phyloP scores from a whole-genome alignment of 768 basidiomycete species.

The Mycena chlorophos region DNA sequence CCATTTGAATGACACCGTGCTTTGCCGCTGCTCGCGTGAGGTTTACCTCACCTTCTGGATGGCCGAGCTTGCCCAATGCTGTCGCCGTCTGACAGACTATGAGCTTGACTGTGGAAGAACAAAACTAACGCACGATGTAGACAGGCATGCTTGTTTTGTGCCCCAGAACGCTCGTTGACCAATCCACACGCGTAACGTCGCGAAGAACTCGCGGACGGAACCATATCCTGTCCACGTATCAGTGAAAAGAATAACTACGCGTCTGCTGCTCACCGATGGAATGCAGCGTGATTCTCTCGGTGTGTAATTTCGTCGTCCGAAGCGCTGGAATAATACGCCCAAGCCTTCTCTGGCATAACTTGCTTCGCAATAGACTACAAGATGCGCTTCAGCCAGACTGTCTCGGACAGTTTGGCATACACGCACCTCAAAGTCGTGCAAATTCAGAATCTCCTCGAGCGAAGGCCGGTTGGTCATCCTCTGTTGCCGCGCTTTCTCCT shows the following conservation, averaged over 20 bases:
- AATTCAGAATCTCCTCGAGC: slow-evolving; percentile 76
- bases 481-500: slow-evolving; percentile 67
- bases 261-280: slow-evolving; percentile 62
- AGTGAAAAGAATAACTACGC: neutral
- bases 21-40: slow-evolving; percentile 71
- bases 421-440: slow-evolving; percentile 91
- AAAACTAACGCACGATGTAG: slow-evolving; percentile 63
- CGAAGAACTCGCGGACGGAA: slow-evolving; percentile 86
- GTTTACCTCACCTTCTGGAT: slow-evolving; percentile 79
- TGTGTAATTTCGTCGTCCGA: slow-evolving; percentile 93
- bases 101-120: neutral
- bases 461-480: slow-evolving; percentile 66
- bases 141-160: slow-evolving; percentile 73
- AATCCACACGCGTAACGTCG: slow-evolving; percentile 85
- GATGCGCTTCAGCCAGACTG: neutral
- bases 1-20: slow-evolving; percentile 61
- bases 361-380: slow-evolving; percentile 74
- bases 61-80: slow-evolving; percentile 78
- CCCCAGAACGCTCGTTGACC: slow-evolving; percentile 80
- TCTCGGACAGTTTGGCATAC: neutral
- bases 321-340: slow-evolving; percentile 97
- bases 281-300: slow-evolving; percentile 89
- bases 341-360: slow-evolving; percentile 83
- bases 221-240: slow-evolving; percentile 60
- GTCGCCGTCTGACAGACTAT: slow-evolving; percentile 82